Evolutionary conservation across 208 protist genomes (phyloP).

Genomic region (Trypanosoma cruzi): DNA sequence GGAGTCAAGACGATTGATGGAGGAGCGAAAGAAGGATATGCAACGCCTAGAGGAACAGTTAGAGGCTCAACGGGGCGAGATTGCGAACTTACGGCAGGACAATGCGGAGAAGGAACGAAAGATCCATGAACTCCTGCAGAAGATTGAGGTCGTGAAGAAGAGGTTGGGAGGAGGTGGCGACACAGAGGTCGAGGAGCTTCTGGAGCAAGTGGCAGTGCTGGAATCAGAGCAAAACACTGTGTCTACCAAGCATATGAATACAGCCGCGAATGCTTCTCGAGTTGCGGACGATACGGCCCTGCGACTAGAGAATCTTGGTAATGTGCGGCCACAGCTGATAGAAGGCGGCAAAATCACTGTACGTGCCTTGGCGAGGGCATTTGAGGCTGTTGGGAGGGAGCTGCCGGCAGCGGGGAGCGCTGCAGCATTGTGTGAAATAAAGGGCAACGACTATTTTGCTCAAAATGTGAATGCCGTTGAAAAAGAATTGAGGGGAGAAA

Average conservation of each 20-base stretch:
- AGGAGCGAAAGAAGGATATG: slow-evolving; percentile 73
- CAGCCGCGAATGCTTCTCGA: slow-evolving; percentile 18
- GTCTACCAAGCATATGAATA: slow-evolving; percentile 32
- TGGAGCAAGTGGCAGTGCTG: slow-evolving; percentile 57
- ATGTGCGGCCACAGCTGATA: slow-evolving; percentile 9
- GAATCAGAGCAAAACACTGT: slow-evolving; percentile 55
- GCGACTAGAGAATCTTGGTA: slow-evolving; percentile 14
- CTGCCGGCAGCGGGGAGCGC: not conserved
- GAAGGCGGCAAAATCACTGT: slow-evolving; percentile 10
- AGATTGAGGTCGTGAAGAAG: slow-evolving; percentile 39
- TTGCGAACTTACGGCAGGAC: slow-evolving; percentile 45
- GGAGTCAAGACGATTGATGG: slow-evolving; percentile 67
- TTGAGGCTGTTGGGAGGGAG: slow-evolving; percentile 11
- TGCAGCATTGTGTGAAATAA: not conserved
- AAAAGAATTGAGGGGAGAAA: not conserved
- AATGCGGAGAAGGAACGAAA: slow-evolving; percentile 71
- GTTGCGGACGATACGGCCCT: slow-evolving; percentile 17
- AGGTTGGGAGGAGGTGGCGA: slow-evolving; percentile 6
- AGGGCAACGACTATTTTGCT: slow-evolving; percentile 7
- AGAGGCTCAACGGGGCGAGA: slow-evolving; percentile 52
- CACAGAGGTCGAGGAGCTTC: slow-evolving; percentile 49
- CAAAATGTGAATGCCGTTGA: slow-evolving; percentile 2
- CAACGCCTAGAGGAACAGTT: slow-evolving; percentile 54
- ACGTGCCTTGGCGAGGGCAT: slow-evolving; percentile 20
- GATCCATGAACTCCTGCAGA: slow-evolving; percentile 63